Conservation (phyloP, 345 rosid species). For the Clausena lansium region DNA sequence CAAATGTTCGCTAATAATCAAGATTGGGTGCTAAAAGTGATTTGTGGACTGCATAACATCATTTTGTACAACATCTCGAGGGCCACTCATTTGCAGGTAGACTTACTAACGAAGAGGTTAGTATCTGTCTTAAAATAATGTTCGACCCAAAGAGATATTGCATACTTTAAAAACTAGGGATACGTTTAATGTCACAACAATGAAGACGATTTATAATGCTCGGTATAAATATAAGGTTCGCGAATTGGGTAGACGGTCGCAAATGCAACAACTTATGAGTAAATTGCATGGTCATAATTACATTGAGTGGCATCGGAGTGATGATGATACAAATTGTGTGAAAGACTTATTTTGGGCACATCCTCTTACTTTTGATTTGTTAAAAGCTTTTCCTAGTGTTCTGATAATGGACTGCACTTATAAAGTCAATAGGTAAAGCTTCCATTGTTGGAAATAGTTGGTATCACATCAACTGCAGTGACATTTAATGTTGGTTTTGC, state of each 20-base stretch:
- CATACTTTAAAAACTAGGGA: neutral
- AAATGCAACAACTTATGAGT: slow-evolving; percentile 10
- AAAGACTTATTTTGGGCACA: too few relatives aligned
- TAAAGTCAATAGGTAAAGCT: neutral
- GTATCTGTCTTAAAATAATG: slow-evolving; percentile 10
- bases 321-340: slow-evolving; percentile 1
- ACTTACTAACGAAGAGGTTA: slow-evolving; percentile 13
- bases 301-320: slow-evolving; percentile 12
- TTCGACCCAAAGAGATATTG: slow-evolving; percentile 14
- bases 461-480: slow-evolving; percentile 15
- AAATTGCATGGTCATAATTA: slow-evolving; percentile 9
- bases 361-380: too few relatives aligned
- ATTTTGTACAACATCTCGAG: too few relatives aligned
- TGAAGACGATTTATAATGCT: slow-evolving; percentile 19
- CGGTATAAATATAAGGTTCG: slow-evolving; percentile 10
- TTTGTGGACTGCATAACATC: too few relatives aligned
- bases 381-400: slow-evolving; percentile 5
- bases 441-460: slow-evolving; percentile 7
- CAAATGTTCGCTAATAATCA: too few relatives aligned
- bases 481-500: slow-evolving; percentile 12
- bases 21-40: too few relatives aligned
- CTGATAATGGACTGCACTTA: neutral
- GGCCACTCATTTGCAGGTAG: slow-evolving; percentile 13
- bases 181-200: slow-evolving; percentile 11
- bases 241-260: slow-evolving; percentile 1